These are phyloP conservation scores for Mucor sp. DNA, from an alignment of 371 early-diverging fungal species.

Conservation along the genomic window DNA sequence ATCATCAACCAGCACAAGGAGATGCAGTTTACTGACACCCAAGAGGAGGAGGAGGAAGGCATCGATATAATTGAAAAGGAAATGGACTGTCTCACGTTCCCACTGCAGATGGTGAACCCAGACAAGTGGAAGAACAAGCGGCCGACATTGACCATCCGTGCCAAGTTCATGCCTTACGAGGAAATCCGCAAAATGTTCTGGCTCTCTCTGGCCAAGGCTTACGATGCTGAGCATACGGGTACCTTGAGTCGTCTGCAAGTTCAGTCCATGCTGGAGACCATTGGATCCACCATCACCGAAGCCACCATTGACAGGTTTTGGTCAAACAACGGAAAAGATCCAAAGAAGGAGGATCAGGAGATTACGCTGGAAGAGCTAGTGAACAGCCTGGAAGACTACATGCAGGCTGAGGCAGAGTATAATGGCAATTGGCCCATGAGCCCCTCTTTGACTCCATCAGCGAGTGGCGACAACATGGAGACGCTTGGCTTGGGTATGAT, in stretches of 20 bases:
- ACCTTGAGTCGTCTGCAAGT: constrained; percentile 55
- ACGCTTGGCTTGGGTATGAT: background rate
- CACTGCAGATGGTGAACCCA: constrained; percentile 22
- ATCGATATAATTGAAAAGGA: constrained; percentile 10
- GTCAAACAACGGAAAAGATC: constrained; percentile 48
- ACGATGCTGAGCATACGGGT: constrained; percentile 54
- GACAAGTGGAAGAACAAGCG: constrained; percentile 20
- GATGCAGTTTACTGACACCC: background rate
- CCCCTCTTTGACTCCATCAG: background rate
- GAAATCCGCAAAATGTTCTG: constrained; percentile 68
- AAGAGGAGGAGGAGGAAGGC: background rate
- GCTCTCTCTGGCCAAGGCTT: constrained; percentile 56
- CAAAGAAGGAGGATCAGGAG: constrained; percentile 46
- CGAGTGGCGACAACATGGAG: background rate
- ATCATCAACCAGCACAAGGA: constrained; percentile 8
- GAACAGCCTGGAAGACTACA: constrained; percentile 53
- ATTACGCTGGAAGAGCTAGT: constrained; percentile 60
- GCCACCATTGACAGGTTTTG: constrained; percentile 64
- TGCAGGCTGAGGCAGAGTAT: background rate
- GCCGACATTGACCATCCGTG: constrained; percentile 43
- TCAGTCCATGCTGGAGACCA: constrained; percentile 67
- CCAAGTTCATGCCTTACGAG: constrained; percentile 56
- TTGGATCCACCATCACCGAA: constrained; percentile 66
- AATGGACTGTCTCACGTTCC: constrained; percentile 30
- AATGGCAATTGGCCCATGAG: background rate